These are phyloP conservation scores for Sextonia rubra DNA, from an alignment of 164 flowering plant genomes.

Conservation along the genomic window DNA sequence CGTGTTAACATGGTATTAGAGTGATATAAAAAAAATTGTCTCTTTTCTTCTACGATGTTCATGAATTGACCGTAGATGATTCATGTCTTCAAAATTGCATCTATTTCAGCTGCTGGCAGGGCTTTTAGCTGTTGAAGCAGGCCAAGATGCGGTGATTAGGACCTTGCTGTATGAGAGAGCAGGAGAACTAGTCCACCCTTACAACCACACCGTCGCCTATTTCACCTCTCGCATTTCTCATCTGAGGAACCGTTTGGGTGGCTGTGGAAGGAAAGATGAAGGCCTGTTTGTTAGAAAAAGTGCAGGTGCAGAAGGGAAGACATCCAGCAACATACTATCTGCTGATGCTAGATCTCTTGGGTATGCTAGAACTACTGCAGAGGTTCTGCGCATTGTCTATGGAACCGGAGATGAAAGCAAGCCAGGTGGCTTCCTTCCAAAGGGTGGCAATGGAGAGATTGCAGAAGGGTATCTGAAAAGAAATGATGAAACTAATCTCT, in stretches of 20 bases:
- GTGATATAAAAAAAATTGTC: too few species aligned
- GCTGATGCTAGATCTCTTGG: constrained; percentile 10
- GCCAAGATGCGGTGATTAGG: constrained; percentile 25
- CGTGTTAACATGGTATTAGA: too few species aligned
- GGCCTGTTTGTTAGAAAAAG: constrained; percentile 14
- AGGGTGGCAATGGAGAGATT: constrained; percentile 33
- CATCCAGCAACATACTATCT: constrained; percentile 13
- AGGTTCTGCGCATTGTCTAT: constrained; percentile 17
- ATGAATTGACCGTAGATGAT: too few species aligned
- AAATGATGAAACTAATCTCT: neutral
- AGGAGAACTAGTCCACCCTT: constrained; percentile 10
- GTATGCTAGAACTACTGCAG: constrained; percentile 9
- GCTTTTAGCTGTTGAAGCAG: constrained; percentile 20
- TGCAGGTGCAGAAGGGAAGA: constrained; percentile 19
- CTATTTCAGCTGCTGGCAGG: constrained; percentile 18
- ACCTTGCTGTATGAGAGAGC: constrained; percentile 11
- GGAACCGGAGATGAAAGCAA: constrained; percentile 18
- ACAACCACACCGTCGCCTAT: constrained; percentile 16
- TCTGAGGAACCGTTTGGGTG: constrained; percentile 12
- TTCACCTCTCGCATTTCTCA: constrained; percentile 16
- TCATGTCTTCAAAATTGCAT: too few species aligned
- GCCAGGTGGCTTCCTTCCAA: constrained; percentile 39
- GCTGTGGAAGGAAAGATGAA: constrained; percentile 24
- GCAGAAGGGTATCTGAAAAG: constrained; percentile 17
- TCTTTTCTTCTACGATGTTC: too few species aligned